These are phyloP conservation scores for Calonectria multiphialidica DNA, from an alignment of 2,329 filamentous ascomycete species.

Conservation along the genomic window DNA sequence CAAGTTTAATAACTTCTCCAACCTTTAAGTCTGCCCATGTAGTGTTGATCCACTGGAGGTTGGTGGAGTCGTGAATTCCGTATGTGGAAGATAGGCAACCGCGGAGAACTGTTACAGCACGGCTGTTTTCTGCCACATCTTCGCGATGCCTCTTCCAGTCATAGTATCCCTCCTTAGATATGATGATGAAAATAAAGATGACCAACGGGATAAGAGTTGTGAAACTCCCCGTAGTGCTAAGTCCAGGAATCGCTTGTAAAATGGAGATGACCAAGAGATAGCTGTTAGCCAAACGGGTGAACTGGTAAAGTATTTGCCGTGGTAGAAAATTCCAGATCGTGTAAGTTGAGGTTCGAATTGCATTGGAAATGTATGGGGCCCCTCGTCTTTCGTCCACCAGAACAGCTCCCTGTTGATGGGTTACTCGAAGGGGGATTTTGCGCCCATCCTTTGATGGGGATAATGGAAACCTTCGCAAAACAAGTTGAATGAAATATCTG, in stretches of 20 bases:
- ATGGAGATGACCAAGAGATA: conserved; percentile 88
- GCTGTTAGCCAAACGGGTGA: conserved; percentile 88
- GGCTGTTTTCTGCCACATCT: conserved; percentile 83
- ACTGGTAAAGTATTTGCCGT: conserved; percentile 86
- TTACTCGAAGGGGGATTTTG: background rate
- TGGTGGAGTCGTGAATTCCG: conserved; percentile 67
- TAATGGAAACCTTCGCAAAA: background rate
- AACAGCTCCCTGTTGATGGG: background rate
- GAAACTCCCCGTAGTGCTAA: conserved; percentile 81
- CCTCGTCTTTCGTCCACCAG: conserved; percentile 65
- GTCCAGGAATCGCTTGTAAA: conserved; percentile 80
- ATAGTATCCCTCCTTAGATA: conserved; percentile 89
- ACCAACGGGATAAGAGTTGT: conserved; percentile 81
- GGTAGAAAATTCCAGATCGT: conserved; percentile 88
- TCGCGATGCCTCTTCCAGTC: conserved; percentile 84
- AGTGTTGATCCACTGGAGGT: conserved; percentile 62
- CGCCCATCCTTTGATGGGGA: background rate
- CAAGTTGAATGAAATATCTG: background rate
- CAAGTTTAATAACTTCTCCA: conserved; percentile 62
- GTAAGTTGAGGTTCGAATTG: conserved; percentile 86
- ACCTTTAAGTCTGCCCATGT: conserved; percentile 62
- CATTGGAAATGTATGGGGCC: conserved; percentile 65
- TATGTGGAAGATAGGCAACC: conserved; percentile 57
- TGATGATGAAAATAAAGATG: conserved; percentile 84
- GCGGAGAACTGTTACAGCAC: conserved; percentile 59